These are phyloP conservation scores for Knufia fluminis DNA, from an alignment of 2,329 filamentous ascomycete genomes.

Conservation along the genomic window DNA sequence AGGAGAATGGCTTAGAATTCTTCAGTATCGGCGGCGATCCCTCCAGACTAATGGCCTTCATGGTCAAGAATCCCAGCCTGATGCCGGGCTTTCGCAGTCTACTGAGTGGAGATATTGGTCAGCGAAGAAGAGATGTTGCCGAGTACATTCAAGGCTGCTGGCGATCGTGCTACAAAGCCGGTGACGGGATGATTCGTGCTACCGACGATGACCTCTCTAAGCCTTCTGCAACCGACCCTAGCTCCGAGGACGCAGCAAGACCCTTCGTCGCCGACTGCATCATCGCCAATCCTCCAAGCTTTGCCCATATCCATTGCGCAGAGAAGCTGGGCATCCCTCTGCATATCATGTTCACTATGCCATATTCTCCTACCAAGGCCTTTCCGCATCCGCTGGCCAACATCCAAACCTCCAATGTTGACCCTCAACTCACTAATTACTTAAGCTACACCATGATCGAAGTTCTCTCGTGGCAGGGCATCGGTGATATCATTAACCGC, in stretches of 20 bases:
- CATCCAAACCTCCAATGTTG: constrained; percentile 29
- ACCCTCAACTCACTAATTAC: constrained; percentile 33
- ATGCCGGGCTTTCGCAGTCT: constrained; percentile 31
- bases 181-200: constrained; percentile 28
- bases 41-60: constrained; percentile 43
- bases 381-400: constrained; percentile 46
- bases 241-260: constrained; percentile 9
- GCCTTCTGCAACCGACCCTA: constrained; percentile 18
- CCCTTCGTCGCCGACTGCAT: constrained; percentile 48
- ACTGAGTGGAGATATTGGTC: constrained; percentile 28
- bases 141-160: constrained; percentile 35
- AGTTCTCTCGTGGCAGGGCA: constrained; percentile 42
- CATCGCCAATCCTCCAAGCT: constrained; percentile 46
- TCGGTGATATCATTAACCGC: constrained; percentile 40
- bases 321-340: constrained; percentile 42
- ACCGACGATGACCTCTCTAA: constrained; percentile 33
- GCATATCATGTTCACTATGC: constrained; percentile 47
- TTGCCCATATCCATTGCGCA: constrained; percentile 46
- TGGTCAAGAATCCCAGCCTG: constrained; percentile 42
- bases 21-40: constrained; percentile 51
- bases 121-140: constrained; percentile 27
- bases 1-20: constrained; percentile 46
- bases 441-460: constrained; percentile 41
- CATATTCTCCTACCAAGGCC: constrained; percentile 37
- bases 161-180: constrained; percentile 32